Evolutionary conservation across 352 stramenopile species (phyloP).

Genomic region (Globisporangium cylindrosporum): DNA sequence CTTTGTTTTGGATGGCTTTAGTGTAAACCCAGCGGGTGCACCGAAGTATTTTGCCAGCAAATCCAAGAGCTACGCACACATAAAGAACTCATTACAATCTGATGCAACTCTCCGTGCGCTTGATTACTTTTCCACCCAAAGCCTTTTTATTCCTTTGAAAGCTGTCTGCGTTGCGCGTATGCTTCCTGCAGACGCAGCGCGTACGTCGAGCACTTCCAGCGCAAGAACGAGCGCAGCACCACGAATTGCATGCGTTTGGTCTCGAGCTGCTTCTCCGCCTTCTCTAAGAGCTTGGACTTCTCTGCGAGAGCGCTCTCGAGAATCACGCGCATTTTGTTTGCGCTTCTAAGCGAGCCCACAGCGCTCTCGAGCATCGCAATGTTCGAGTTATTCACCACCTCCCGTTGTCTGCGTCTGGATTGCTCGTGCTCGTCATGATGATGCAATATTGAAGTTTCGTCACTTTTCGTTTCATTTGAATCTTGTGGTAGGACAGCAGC

Average conservation of each 20-base stretch:
- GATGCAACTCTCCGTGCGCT: neutral
- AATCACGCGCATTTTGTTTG: constrained; percentile 29
- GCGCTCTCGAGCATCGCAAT: constrained; percentile 43
- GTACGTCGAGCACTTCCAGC: constrained; percentile 34
- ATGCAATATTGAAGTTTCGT: neutral
- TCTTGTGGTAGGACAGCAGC: neutral
- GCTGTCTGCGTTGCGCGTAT: no score
- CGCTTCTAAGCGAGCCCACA: constrained; percentile 36
- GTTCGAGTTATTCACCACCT: constrained; percentile 27
- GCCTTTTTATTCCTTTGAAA: neutral
- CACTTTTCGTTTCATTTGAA: neutral
- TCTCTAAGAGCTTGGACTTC: constrained; percentile 20
- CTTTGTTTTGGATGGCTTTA: neutral
- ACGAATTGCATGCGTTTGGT: constrained; percentile 35
- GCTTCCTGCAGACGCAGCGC: constrained; percentile 15
- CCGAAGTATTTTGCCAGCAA: neutral
- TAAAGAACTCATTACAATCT: neutral
- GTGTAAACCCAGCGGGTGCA: neutral
- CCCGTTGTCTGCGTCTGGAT: constrained; percentile 8
- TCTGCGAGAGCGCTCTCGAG: constrained; percentile 28
- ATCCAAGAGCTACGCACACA: neutral
- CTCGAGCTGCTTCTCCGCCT: constrained; percentile 22
- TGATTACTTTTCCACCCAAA: neutral
- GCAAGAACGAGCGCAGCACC: constrained; percentile 37
- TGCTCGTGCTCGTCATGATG: neutral